Conservation (phyloP, 768 basidiomycete genomes). For the Boletus patriciae region DNA sequence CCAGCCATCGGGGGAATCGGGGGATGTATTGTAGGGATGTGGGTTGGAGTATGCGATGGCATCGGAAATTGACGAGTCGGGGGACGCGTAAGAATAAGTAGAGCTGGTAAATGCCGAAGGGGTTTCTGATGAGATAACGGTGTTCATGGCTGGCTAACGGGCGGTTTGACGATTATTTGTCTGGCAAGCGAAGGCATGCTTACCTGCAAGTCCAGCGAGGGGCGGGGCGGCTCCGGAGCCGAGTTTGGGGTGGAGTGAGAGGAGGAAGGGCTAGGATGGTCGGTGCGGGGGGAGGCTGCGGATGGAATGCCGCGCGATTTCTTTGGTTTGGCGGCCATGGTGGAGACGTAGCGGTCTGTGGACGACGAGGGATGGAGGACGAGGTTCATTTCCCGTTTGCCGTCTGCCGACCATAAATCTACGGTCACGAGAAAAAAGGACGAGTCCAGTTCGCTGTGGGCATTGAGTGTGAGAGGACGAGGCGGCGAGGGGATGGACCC, state of each 20-base stretch:
- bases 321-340: constrained; percentile 37
- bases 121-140: constrained; percentile 39
- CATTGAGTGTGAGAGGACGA: constrained; percentile 3
- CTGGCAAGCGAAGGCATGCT: neutral
- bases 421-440: constrained; percentile 90
- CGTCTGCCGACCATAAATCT: constrained; percentile 89
- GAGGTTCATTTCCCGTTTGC: constrained; percentile 81
- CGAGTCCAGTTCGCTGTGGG: constrained; percentile 71
- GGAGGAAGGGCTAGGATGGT: constrained; percentile 47
- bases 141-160: constrained; percentile 34
- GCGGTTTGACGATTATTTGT: neutral
- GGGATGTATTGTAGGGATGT: constrained; percentile 42
- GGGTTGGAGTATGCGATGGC: constrained; percentile 42
- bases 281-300: constrained; percentile 32
- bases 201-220: constrained; percentile 48
- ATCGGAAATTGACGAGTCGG: constrained; percentile 41
- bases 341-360: constrained; percentile 64
- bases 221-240: constrained; percentile 38
- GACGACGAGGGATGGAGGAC: constrained; percentile 83
- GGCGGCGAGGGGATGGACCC: constrained; percentile 30
- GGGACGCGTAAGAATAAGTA: constrained; percentile 46
- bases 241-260: constrained; percentile 50
- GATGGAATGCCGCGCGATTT: constrained; percentile 35
- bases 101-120: constrained; percentile 43
- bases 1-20: constrained; percentile 55